These are phyloP conservation scores for Auricularia cornea DNA, from an alignment of 768 basidiomycete species.

Conservation along the genomic window DNA sequence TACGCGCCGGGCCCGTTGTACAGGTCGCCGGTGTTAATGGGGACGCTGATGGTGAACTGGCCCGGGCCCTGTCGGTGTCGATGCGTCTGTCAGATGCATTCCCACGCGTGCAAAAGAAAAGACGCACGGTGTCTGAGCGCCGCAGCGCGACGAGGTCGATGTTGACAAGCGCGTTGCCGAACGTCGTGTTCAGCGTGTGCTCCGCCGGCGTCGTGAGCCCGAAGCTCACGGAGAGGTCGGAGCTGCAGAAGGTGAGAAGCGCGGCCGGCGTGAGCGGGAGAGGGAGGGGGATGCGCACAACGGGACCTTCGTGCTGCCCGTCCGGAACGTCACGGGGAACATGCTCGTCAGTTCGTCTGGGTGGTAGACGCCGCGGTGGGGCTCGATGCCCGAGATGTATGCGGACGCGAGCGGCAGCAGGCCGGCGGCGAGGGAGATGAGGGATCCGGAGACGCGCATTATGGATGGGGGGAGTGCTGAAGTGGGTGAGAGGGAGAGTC, in stretches of 20 bases:
- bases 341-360: neutral
- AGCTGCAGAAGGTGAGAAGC: neutral
- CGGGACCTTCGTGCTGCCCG: neutral
- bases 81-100: neutral
- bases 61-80: neutral
- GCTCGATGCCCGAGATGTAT: neutral
- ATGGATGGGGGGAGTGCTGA: too few relatives aligned
- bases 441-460: too few relatives aligned
- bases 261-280: neutral
- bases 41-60: neutral
- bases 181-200: neutral
- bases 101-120: neutral
- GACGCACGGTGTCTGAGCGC: neutral
- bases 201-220: neutral
- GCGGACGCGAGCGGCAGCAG: neutral
- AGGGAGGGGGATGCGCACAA: neutral
- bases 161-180: neutral
- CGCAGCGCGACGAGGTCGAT: neutral
- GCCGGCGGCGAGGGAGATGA: too few relatives aligned
- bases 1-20: neutral
- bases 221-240: neutral
- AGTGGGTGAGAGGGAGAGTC: too few relatives aligned
- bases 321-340: neutral
- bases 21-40: neutral
- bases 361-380: neutral